phyloP scores from a whole-genome alignment of 2,329 filamentous ascomycete genomes.

The Cadophora luteo-olivacea region DNA sequence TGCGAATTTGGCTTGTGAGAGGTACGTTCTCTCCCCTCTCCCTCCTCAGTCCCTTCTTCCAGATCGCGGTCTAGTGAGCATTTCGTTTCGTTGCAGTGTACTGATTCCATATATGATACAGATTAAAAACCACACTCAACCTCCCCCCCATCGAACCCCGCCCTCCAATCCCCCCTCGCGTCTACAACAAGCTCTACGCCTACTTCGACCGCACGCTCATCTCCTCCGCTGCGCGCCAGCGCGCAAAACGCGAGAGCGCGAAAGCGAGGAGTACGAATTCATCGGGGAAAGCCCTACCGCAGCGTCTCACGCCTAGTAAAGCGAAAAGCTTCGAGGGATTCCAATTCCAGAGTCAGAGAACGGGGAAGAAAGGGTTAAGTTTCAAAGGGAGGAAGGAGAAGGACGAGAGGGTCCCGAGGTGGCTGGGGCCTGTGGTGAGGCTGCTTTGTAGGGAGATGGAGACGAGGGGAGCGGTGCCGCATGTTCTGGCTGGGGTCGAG shows the following conservation, averaged over 20 bases:
- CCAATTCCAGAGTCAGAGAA: constrained; percentile 39
- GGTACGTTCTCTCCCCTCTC: constrained; percentile 54
- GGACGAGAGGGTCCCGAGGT: constrained; percentile 55
- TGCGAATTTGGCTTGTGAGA: constrained; percentile 87
- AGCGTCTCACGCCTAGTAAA: constrained; percentile 53
- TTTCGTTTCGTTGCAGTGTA: background rate
- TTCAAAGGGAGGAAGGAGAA: constrained; percentile 34
- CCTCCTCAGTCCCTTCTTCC: background rate
- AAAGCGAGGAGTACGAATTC: constrained; percentile 2
- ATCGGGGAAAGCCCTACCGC: constrained; percentile 28
- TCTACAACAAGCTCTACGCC: constrained; percentile 84
- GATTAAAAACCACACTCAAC: constrained; percentile 77
- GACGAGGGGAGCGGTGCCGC: constrained; percentile 68
- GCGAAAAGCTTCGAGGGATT: constrained; percentile 50
- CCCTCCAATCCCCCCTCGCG: constrained; percentile 78
- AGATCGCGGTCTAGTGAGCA: background rate
- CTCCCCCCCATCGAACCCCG: constrained; percentile 78
- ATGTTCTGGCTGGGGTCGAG: constrained; percentile 78
- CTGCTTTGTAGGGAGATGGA: constrained; percentile 68
- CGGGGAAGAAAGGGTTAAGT: constrained; percentile 37
- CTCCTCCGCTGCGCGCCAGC: constrained; percentile 41
- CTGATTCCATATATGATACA: constrained; percentile 44
- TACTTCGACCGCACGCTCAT: constrained; percentile 79
- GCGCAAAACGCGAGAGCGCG: constrained; percentile 29
- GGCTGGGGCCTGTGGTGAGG: constrained; percentile 74